Base-by-base conservation (phyloP, 352 stramenopile species). In the Globisporangium emineosum region DNA sequence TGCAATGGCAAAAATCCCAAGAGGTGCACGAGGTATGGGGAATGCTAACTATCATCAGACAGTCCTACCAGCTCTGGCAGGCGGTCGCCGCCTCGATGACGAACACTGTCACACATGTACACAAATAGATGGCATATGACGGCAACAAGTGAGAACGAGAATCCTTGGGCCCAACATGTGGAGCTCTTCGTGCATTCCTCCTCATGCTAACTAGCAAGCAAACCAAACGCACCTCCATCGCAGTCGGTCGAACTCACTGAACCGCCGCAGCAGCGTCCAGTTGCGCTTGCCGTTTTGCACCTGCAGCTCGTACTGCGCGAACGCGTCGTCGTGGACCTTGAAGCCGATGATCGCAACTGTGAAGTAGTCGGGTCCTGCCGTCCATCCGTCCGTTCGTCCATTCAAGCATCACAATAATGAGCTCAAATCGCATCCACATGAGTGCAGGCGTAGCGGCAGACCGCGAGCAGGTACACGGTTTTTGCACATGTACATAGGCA, bases 201-300 rank as follows among this genome's bases (percentile, higher is more conserved):
- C 7, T 45, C 40, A 4, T 43, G 13, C 19, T 45, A 21, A 45
- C 29, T 2, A 2, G 29, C 29, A 32, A 32, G 2, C 29, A 32
- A 32, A 32, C 2, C 12, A 33, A 19, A 25, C 57, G 15, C 40
- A 91, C 82, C 77, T 86, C 29, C 65, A 61, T 2, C 73, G 79
- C 17, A 92, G 62, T 0, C 50, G 65, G 62, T 86, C 79, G 63
- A 92, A 92, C 58, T 92, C 83, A 45, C 83, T 86, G 64, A 92
- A 92, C 27, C 83, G 81, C 55, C 81, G 81, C 51, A 86, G 61
- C 45, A 89, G 64, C 47, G 73, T 88, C 83, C 83, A 92, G 42
- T 86, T 73, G 56, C 78, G 77, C 59, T 82, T 80, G 47, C 83
- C 81, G 32, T 79, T 92, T 62, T 90, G 81, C 43, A 92, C 70